A percentile compares a stretch with the other conserved stretches of the same genome.
Conservation (phyloP, 1,284 basidiomycete genomes). For the Leccinum griseonigrum region DNA sequence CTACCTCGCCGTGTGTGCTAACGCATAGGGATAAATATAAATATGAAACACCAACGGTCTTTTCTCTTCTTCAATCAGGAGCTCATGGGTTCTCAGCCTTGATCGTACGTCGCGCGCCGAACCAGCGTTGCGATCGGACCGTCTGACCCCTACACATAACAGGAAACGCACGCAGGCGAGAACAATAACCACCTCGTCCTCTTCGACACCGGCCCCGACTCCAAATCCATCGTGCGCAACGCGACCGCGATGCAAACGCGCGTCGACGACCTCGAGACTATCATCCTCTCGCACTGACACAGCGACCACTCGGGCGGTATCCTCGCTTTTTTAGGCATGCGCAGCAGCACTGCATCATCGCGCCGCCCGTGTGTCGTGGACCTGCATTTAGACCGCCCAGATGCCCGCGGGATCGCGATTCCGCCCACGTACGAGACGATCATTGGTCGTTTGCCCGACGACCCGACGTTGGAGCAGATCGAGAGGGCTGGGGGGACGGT, state of each 20-base stretch:
- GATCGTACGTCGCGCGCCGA: slow-evolving; percentile 49
- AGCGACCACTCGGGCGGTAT: slow-evolving; percentile 78
- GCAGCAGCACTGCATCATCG: too few species aligned
- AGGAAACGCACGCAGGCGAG: slow-evolving; percentile 41
- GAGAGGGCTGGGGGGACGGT: slow-evolving; percentile 51
- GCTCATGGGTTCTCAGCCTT: slow-evolving; percentile 81
- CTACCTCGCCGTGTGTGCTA: not conserved
- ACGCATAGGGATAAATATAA: not conserved
- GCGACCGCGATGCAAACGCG: slow-evolving; percentile 57
- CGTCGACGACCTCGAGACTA: slow-evolving; percentile 53
- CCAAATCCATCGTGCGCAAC: slow-evolving; percentile 65
- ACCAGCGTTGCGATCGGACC: not conserved
- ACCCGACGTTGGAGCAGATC: slow-evolving; percentile 72
- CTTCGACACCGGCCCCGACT: slow-evolving; percentile 83
- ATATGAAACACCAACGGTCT: too few species aligned
- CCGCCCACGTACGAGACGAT: slow-evolving; percentile 56
- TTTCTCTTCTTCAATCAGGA: slow-evolving; percentile 33
- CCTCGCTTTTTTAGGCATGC: slow-evolving; percentile 55
- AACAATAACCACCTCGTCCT: slow-evolving; percentile 42
- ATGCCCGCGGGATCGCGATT: slow-evolving; percentile 70
- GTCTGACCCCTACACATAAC: too few species aligned
- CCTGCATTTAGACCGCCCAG: slow-evolving; percentile 72
- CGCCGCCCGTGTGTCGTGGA: slow-evolving; percentile 51
- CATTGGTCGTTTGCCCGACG: slow-evolving; percentile 57
- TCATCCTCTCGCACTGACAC: slow-evolving; percentile 75